Percentiles rank a stretch among this genome's conserved stretches.
Conservation (phyloP, 2,329 filamentous ascomycete species). For the Aureobasidium sp. region DNA sequence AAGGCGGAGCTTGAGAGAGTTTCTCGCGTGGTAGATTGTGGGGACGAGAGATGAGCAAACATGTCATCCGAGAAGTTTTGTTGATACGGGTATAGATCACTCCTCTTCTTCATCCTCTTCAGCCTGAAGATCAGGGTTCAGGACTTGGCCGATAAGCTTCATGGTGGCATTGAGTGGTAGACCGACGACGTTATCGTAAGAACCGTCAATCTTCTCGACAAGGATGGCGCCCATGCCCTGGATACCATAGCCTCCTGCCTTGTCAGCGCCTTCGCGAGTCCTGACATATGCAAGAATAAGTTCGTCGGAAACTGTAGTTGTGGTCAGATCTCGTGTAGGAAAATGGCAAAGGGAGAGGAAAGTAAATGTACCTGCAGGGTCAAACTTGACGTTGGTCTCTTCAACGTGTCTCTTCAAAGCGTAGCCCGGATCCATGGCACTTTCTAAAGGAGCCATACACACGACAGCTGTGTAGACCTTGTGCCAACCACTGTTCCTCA, state of each 20-base stretch:
- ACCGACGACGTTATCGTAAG: slow-evolving; percentile 90
- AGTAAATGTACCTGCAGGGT: slow-evolving; percentile 43
- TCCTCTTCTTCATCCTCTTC: slow-evolving; percentile 35
- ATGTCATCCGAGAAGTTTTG: neutral
- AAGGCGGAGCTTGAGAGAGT: neutral
- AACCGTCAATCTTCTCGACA: slow-evolving; percentile 82
- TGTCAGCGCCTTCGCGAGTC: slow-evolving; percentile 89
- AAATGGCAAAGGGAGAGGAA: neutral
- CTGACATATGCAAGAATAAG: slow-evolving; percentile 71
- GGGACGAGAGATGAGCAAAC: neutral
- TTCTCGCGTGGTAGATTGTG: neutral
- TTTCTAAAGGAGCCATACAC: slow-evolving; percentile 73
- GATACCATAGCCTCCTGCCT: slow-evolving; percentile 91
- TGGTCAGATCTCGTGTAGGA: neutral
- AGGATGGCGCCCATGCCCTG: slow-evolving; percentile 83
- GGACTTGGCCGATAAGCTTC: slow-evolving; percentile 79
- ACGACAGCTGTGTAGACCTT: slow-evolving; percentile 81
- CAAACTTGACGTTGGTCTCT: slow-evolving; percentile 88
- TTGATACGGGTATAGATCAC: neutral
- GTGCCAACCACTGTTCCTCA: slow-evolving; percentile 58
- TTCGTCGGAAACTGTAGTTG: slow-evolving; percentile 60
- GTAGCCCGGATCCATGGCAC: slow-evolving; percentile 79
- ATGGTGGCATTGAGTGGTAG: slow-evolving; percentile 73
- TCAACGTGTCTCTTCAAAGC: slow-evolving; percentile 73
- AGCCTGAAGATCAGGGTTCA: slow-evolving; percentile 63